Evolutionary conservation across 441 rosid species (phyloP).

Genomic region (Lepidium campestre): DNA sequence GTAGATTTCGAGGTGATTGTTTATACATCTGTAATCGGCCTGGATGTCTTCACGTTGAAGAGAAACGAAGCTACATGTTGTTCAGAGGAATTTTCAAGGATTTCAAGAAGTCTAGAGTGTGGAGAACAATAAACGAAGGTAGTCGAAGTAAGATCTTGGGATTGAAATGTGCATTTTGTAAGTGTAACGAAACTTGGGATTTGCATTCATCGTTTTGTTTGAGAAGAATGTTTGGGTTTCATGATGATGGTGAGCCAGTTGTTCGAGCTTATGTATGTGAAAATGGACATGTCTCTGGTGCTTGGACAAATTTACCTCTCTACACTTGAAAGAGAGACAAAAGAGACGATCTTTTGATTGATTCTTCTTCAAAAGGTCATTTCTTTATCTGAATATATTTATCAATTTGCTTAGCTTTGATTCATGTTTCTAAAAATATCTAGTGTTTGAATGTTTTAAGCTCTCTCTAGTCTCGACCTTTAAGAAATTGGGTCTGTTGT

Average conservation of each 20-base stretch:
- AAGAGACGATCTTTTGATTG: no score
- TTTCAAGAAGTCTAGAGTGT: slow-evolving; percentile 69
- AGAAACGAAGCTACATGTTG: slow-evolving; percentile 83
- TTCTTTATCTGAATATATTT: no score
- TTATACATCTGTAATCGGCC: slow-evolving; percentile 91
- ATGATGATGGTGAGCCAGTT: slow-evolving; percentile 93
- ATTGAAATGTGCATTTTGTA: slow-evolving; percentile 76
- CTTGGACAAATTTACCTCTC: slow-evolving; percentile 79
- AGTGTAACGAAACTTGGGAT: slow-evolving; percentile 82
- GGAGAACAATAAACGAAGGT: slow-evolving; percentile 87
- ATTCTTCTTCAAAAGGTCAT: no score
- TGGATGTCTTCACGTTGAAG: slow-evolving; percentile 73
- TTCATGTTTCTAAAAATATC: no score
- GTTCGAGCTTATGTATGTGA: slow-evolving; percentile 99
- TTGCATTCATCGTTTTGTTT: slow-evolving; percentile 87
- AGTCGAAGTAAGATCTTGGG: slow-evolving; percentile 46
- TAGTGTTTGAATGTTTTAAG: no score
- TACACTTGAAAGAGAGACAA: slow-evolving; percentile 40
- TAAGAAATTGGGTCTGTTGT: no score
- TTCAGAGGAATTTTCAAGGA: slow-evolving; percentile 88
- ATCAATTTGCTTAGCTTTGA: no score
- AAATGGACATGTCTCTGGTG: slow-evolving; percentile 97
- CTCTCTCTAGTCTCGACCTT: no score
- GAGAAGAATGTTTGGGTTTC: slow-evolving; percentile 70
- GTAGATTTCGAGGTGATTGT: slow-evolving; percentile 82